Base-by-base conservation (phyloP, 2,329 filamentous ascomycete genomes). In the Mariannaea sp. region DNA sequence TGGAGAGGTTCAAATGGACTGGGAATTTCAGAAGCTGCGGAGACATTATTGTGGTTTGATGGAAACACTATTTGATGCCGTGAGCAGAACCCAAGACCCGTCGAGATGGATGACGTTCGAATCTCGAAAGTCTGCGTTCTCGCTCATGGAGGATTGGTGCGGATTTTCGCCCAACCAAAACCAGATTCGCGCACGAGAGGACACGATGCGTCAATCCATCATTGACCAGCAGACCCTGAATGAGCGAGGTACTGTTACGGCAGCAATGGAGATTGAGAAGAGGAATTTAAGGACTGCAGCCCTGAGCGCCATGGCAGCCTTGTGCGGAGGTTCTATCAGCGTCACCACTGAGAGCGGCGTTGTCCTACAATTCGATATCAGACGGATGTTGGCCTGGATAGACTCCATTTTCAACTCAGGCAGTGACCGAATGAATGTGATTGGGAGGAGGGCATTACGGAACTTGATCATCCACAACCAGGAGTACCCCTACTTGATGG, bases 131-230 rank as follows among this genome's bases (percentile, higher is more conserved):
- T 97, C 94, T 5, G 89, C 93, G 0, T 99, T 99, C 68, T 87
- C 92, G 1, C 76, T 99, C 41, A 97, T 99, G 92, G 94, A 99
- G 72, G 93, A 97, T 60, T 99, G 95, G 95, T 99, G 94, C 69
- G 94, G 94, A 2, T 97, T 95, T 70, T 96, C 92, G 7, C 91
- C 92, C 0, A 96, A 97, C 59, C 91, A 95, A 68, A 80, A 77
- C 12, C 89, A 95, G 59, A 89, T 96, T 33, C 84, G 87, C 5
- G 86, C 87, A 53, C 82, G 91, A 56, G 92, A 97, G 71, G 89
- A 96, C 57, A 88, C 84, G 29, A 95, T 97, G 87, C 83, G 90
- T 36, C 89, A 92, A 62, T 90, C 89, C 3, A 80, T 94, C 60
- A 86, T 96, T 29, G 86, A 93, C 46, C 88, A 91, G 49, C 90